Base-by-base conservation (phyloP, 2,329 filamentous ascomycete genomes). In the Anisogramma anomala region DNA sequence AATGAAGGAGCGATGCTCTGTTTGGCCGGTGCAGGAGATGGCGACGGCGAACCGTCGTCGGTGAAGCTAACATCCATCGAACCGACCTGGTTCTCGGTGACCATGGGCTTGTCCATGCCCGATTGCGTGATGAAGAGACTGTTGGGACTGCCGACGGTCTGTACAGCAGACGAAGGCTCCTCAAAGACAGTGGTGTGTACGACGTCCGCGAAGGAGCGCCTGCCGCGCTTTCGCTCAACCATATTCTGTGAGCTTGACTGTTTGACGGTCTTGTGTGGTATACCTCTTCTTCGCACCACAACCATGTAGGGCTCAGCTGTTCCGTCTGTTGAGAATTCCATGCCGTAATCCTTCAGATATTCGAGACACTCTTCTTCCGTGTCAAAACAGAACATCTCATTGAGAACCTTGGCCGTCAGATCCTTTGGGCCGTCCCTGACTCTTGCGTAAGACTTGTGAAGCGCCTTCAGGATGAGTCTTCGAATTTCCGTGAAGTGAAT, bases 401-500 rank as follows among this genome's bases (percentile, higher is more conserved):
- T 78, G 19, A 81, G 57, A 4, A 66, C 67, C 0, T 62, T 56
- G 0, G 74, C 66, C 1, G 74, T 79, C 33, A 80, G 68, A 48
- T 81, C 77, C 49, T 72, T 75, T 2, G 75, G 68, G 5, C 69
- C 65, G 38, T 72, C 70, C 45, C 72, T 67, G 18, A 72, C 71
- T 42, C 75, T 68, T 2, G 71, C 65, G 47, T 78, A 74, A 1
- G 71, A 66, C 41, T 62, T 66, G 37, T 71, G 67, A 17, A 81
- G 59, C 13, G 70, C 68, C 40, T 67, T 67, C 14, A 82, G 55
- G 13, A 79, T 71, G 10, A 69, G 66, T 40, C 74, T 72, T 30
- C 78, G 74, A 23, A 81, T 61, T 26, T 68, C 64, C 30, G 73
- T 71, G 43, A 82, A 80, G 52, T 79, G 75, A n/a, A 77, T 72